These are phyloP conservation scores for Daldinia bambusicola DNA, from an alignment of 495 filamentous ascomycete species.

Conservation along the genomic window DNA sequence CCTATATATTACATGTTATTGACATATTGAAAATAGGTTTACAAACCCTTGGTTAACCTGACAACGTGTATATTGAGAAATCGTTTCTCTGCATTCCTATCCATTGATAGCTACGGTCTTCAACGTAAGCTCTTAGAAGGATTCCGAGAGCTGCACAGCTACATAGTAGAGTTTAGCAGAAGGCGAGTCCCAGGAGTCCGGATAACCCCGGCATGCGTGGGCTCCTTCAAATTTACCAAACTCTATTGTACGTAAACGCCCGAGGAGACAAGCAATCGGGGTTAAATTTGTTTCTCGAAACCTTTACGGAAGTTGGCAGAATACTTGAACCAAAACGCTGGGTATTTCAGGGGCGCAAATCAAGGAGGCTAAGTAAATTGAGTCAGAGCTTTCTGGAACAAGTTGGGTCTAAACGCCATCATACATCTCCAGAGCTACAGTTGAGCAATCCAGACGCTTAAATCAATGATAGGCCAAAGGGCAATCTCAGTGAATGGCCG, in stretches of 20 bases:
- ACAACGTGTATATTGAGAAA: too few species aligned
- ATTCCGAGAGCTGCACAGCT: neutral
- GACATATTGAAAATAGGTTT: neutral
- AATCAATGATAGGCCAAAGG: neutral
- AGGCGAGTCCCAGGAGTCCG: conserved; percentile 16
- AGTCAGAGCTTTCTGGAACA: conserved; percentile 7
- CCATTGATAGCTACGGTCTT: too few species aligned
- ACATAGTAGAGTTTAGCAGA: too few species aligned
- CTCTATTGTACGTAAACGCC: neutral
- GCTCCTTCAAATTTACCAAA: neutral
- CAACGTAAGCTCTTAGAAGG: too few species aligned
- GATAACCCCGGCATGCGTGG: neutral
- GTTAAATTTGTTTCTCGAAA: neutral
- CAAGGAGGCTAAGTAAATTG: neutral
- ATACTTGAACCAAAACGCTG: neutral
- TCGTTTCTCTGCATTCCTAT: too few species aligned
- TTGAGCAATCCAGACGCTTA: neutral
- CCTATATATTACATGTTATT: neutral
- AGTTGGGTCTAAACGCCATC: neutral
- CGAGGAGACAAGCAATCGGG: neutral
- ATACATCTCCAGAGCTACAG: neutral
- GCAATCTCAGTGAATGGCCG: neutral
- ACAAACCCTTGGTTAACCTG: too few species aligned
- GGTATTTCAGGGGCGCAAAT: conserved; percentile 1
- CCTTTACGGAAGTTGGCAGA: neutral